Evolutionary conservation across 2,329 filamentous ascomycete species (phyloP), one percentile per base, ranked within the genome.

Genomic region (Xylaria sp.): DNA sequence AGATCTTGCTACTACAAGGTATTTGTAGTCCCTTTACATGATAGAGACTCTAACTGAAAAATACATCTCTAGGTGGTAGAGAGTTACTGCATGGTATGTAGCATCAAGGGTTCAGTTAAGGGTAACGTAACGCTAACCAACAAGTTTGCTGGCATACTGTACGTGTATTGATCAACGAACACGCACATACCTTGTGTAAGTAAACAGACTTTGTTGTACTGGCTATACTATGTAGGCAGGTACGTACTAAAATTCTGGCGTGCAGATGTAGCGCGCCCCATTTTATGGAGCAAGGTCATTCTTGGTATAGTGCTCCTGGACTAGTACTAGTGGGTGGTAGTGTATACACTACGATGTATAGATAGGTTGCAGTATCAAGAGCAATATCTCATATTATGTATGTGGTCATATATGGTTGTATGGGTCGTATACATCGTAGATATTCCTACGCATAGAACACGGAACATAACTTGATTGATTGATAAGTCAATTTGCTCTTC

Each of bases 401-500:
- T n/a, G 47, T 31, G 17, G 47, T 50, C 10, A 27, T n/a, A 31
- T 47, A 27, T 3, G 27, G 27, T n/a, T 42, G 39, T 42, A 42
- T 17, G 13, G 3, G 25, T n/a, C n/a, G n/a, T n/a, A n/a, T n/a
- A n/a, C n/a, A n/a, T n/a, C n/a, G n/a, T n/a, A n/a, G 13, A 9
- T n/a, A 50, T 36, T 36, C 29, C 3, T 31, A 22, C 22, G 49
- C 47, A 50, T 36, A 53, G 49, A 53, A 22, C 29, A 53, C 22
- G 29, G 29, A 51, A 53, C 49, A 53, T 13, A 22, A 53, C 49
- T 53, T 22, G 42, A 44, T 44, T 22, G 42, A 44, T 44, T 55
- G 33, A 42, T n/a, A 42, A 55, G 36, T 29, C 36, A 2, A 42
- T 13, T 42, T 25, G 53, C 17, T 42, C 53, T 55, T 42, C 53